Conservation (phyloP, 441 rosid genomes). For the Iberis amara region DNA sequence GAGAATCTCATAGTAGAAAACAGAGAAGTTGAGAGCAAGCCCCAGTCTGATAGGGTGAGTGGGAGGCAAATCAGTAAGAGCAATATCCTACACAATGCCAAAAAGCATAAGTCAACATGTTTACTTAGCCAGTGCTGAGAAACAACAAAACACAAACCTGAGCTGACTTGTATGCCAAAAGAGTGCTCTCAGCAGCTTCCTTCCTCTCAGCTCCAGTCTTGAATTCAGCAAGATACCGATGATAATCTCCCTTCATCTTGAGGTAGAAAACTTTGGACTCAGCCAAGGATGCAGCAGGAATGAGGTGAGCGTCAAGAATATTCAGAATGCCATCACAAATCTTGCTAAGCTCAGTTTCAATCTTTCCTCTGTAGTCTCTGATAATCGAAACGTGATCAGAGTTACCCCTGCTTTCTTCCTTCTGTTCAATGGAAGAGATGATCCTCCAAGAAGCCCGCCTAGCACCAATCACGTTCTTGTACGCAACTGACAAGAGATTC, state of each 20-base stretch:
- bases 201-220: conserved; percentile 88
- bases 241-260: conserved; percentile 95
- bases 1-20: conserved; percentile 94
- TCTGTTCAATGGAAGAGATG: conserved; percentile 31
- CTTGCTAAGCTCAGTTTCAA: conserved; percentile 82
- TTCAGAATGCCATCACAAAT: conserved; percentile 80
- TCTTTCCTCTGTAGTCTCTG: conserved; percentile 88
- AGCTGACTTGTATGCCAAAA: conserved; percentile 89
- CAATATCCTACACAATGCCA: conserved; percentile 64
- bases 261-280: conserved; percentile 96
- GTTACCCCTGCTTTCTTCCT: conserved; percentile 89
- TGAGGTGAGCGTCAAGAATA: conserved; percentile 80
- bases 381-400: conserved; percentile 66
- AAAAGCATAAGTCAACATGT: conserved; percentile 10
- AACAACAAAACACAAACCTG: conserved; percentile 42
- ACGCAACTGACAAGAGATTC: conserved; percentile 77
- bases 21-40: conserved; percentile 47
- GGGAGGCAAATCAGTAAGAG: conserved; percentile 79
- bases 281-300: conserved; percentile 75
- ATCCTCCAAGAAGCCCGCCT: conserved; percentile 99
- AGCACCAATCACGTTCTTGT: conserved; percentile 41
- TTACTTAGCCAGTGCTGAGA: neutral
- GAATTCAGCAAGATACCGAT: conserved; percentile 89
- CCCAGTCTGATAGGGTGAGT: conserved; percentile 86
- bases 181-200: conserved; percentile 95